Evolutionary conservation across 345 rosid genomes (phyloP).

Genomic region (Alliaria petiolata): DNA sequence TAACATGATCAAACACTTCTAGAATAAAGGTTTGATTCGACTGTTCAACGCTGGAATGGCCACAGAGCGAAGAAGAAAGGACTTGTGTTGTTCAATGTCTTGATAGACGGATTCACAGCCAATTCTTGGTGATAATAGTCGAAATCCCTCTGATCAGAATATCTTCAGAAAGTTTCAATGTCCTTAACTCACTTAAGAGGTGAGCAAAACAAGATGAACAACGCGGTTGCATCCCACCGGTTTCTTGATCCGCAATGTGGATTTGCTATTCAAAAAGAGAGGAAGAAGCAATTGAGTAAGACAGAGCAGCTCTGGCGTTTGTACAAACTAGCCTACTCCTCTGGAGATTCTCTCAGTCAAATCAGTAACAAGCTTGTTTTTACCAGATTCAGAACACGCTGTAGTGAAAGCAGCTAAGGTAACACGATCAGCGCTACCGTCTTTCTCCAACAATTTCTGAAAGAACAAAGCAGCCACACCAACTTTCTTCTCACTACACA

Average conservation of each 20-base stretch:
- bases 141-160: too few relatives aligned
- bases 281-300: neutral
- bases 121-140: neutral
- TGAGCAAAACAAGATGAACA: neutral
- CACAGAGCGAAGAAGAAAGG: neutral
- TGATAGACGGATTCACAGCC: neutral
- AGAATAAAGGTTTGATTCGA: neutral
- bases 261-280: conserved; percentile 3
- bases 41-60: neutral
- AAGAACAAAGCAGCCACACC: conserved; percentile 80
- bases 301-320: neutral
- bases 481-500: conserved; percentile 76
- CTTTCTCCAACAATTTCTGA: conserved; percentile 59
- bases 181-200: neutral
- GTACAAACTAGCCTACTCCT: conserved; percentile 55
- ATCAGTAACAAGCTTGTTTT: conserved; percentile 67
- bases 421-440: conserved; percentile 49
- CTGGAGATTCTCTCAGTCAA: conserved; percentile 52
- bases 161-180: neutral
- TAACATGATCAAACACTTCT: neutral
- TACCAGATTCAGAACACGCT: conserved; percentile 74
- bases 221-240: neutral
- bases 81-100: neutral
- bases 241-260: neutral
- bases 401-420: conserved; percentile 68